Percentiles rank a stretch among this genome's conserved stretches.
phyloP scores from a whole-genome alignment of 1,139 yeast genomes.

The Diutina neorugosa region DNA sequence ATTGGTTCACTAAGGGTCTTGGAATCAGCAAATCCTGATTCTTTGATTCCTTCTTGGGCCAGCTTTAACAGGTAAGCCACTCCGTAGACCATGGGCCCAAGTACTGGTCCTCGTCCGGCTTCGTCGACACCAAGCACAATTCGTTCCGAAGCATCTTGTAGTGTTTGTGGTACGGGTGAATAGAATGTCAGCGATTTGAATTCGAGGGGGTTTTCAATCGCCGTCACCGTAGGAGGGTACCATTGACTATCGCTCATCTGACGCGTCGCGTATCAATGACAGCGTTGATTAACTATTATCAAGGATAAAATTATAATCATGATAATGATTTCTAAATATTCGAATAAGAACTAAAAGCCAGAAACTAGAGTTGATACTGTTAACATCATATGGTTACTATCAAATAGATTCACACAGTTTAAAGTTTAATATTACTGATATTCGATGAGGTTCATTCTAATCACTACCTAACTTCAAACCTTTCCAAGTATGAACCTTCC shows the following conservation, averaged over 20 bases:
- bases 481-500: too few relatives aligned
- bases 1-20: constrained; percentile 68
- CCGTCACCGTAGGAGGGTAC: constrained; percentile 22
- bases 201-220: constrained; percentile 13
- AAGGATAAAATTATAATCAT: too few relatives aligned
- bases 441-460: too few relatives aligned
- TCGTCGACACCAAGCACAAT: constrained; percentile 85
- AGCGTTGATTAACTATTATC: not conserved
- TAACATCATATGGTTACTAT: too few relatives aligned
- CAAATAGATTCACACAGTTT: too few relatives aligned
- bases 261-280: not conserved
- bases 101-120: constrained; percentile 96
- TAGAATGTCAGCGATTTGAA: not conserved
- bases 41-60: constrained; percentile 11
- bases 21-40: constrained; percentile 85
- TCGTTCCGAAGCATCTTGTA: constrained; percentile 11
- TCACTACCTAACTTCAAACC: too few relatives aligned
- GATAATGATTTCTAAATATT: too few relatives aligned
- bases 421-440: too few relatives aligned
- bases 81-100: constrained; percentile 97
- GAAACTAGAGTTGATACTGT: too few relatives aligned
- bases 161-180: constrained; percentile 18
- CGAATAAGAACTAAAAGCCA: too few relatives aligned
- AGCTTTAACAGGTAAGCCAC: constrained; percentile 60
- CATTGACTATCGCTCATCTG: constrained; percentile 8